Base-by-base conservation (phyloP, 2,329 filamentous ascomycete species). In the Shiraia bambusicola region DNA sequence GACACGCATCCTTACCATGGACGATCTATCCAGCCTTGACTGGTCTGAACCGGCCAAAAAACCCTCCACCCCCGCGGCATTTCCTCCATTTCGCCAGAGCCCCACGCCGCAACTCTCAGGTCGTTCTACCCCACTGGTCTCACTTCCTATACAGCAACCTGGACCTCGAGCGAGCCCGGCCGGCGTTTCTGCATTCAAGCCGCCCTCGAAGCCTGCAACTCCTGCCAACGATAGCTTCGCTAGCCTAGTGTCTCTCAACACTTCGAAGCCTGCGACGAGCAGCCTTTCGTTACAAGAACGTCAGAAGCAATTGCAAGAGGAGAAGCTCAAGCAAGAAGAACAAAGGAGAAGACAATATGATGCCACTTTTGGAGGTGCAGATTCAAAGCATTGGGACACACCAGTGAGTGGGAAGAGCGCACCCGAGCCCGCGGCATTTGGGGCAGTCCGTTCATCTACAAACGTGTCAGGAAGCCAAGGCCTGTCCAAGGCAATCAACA, bases 261-360 rank as follows among this genome's bases (percentile, higher is more conserved):
- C 50, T 34, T 69, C 78, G 22, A 72, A 77, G 36, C 84, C 83
- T 65, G 52, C 71, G 39, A 80, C 78, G 22, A 85, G 83, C 66
- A 93, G 86, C 50, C 74, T 96, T 12, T 81, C 82, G 2, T 72
- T 86, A 7, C 72, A 80, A 40, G 82, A 85, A 58, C 78, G 81
- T 37, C 83, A 86, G 65, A 78, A 74, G 58, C 86, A 82, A 47
- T 71, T 95, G 52, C 81, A 87, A 52, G 88, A 95, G 67, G 84
- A 89, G 58, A 87, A 88, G 67, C 79, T 82, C 49, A 81, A 80
- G 45, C 87, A 92, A 65, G 87, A 90, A 47, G 85, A 84, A 44
- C 85, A 91, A 63, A 80, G 81, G 61, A 80, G 78, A 58, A 84
- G 78, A 58, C 81, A 84, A 63, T 80, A 84, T 57, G 88, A 93